phyloP scores from a whole-genome alignment of 805 yeast genomes.

The Osmozyma mogii region DNA sequence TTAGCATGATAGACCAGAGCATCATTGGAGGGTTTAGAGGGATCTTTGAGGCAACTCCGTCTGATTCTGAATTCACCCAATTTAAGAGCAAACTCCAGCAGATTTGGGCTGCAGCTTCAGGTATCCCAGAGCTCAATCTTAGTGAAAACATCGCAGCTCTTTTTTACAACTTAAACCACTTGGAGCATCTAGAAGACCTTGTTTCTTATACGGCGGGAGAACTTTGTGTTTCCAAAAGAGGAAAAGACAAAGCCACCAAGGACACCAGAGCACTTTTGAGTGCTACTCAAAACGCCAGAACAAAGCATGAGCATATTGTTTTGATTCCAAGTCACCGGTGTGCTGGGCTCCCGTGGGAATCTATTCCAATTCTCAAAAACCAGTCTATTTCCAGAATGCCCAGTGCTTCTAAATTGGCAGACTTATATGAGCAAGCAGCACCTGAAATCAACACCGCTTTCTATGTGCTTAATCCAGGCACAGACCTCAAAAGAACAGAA shows the following conservation, averaged over 20 bases:
- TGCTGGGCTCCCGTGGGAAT: constrained; percentile 86
- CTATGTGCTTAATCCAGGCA: constrained; percentile 74
- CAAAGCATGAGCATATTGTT: constrained; percentile 46
- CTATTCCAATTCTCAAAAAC: constrained; percentile 46
- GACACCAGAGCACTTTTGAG: background rate
- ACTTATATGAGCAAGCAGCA: constrained; percentile 15
- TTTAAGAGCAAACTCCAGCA: constrained; percentile 14
- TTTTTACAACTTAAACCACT: constrained; percentile 11
- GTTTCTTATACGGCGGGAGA: constrained; percentile 3
- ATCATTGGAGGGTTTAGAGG: constrained; percentile 81
- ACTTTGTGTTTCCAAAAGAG: background rate
- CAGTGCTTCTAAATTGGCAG: constrained; percentile 38
- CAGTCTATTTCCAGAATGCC: constrained; percentile 72
- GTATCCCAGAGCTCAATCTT: too few species aligned
- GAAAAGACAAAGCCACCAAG: background rate
- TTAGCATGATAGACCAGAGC: constrained; percentile 47
- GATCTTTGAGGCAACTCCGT: constrained; percentile 37
- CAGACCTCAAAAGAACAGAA: constrained; percentile 68
- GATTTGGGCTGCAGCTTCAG: constrained; percentile 12
- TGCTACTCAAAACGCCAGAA: constrained; percentile 2
- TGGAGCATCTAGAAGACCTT: constrained; percentile 5
- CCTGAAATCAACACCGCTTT: constrained; percentile 14
- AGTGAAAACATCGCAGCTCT: constrained; percentile 10
- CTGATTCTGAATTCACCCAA: constrained; percentile 14
- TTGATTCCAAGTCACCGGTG: constrained; percentile 62